Percentiles rank a stretch among this genome's conserved stretches.
Conservation (phyloP, 495 filamentous ascomycete species). For the Hypoxylon cercidicola region DNA sequence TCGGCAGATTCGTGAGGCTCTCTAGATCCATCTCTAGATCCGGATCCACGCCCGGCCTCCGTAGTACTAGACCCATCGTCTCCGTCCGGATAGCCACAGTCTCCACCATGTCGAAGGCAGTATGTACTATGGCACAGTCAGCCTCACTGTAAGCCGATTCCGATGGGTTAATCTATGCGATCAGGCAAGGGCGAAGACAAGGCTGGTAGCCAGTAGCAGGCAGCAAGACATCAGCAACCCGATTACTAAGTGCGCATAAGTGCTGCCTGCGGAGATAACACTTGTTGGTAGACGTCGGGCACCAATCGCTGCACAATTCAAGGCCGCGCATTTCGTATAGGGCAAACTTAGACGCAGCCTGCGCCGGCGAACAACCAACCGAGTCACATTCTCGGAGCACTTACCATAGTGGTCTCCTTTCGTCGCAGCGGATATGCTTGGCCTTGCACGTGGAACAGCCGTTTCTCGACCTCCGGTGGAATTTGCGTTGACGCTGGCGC, state of each 20-base stretch:
- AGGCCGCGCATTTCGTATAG: slow-evolving; percentile 26
- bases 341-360: slow-evolving; percentile 10
- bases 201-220: slow-evolving; percentile 2
- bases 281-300: slow-evolving; percentile 26
- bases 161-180: slow-evolving; percentile 4
- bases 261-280: slow-evolving; percentile 10
- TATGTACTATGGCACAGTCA: slow-evolving; percentile 44
- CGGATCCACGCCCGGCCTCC: slow-evolving; percentile 25
- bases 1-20: slow-evolving; percentile 41
- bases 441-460: slow-evolving; percentile 46
- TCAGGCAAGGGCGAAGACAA: slow-evolving; percentile 6
- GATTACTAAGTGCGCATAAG: slow-evolving; percentile 10
- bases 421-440: slow-evolving; percentile 49
- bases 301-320: slow-evolving; percentile 32
- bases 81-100: slow-evolving; percentile 46
- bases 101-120: slow-evolving; percentile 48
- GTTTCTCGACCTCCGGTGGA: slow-evolving; percentile 46
- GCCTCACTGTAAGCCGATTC: slow-evolving; percentile 21
- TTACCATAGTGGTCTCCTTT: slow-evolving; percentile 50
- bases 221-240: background rate
- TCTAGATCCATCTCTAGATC: slow-evolving; percentile 30
- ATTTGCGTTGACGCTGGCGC: slow-evolving; percentile 46
- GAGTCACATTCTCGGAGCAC: slow-evolving; percentile 24
- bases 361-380: slow-evolving; percentile 10
- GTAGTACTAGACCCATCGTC: slow-evolving; percentile 30